Evolutionary conservation across 75 land plant genomes (phyloP).

Genomic region (Isoetes taiwanensis): DNA sequence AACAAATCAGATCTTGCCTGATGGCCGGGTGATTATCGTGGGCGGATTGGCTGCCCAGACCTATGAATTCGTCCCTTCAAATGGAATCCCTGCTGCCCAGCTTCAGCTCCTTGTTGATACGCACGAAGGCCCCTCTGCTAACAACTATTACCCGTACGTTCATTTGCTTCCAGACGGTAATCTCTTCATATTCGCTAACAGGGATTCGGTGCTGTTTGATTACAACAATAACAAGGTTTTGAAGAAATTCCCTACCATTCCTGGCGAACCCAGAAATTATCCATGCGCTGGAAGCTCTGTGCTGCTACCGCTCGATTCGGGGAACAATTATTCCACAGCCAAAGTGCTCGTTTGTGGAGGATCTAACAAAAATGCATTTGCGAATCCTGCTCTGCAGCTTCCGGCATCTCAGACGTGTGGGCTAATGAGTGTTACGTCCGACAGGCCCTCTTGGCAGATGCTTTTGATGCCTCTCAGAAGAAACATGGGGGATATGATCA

Average conservation of each 20-base stretch:
- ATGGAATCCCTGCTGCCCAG: background rate
- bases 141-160: background rate
- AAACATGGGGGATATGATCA: constrained; percentile 21
- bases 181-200: constrained; percentile 16
- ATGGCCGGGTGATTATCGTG: background rate
- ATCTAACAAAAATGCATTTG: constrained; percentile 7
- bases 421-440: constrained; percentile 10
- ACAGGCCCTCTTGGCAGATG: constrained; percentile 11
- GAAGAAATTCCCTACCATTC: constrained; percentile 12
- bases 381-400: background rate
- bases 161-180: constrained; percentile 14
- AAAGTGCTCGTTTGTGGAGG: constrained; percentile 25
- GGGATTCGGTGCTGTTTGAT: constrained; percentile 16
- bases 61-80: background rate
- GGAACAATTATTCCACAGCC: background rate
- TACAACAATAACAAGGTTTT: constrained; percentile 4
- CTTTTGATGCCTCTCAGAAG: constrained; percentile 15
- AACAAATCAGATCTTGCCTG: background rate
- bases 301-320: constrained; percentile 13
- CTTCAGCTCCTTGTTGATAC: background rate
- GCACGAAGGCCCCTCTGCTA: background rate
- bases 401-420: constrained; percentile 21
- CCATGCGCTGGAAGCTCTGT: constrained; percentile 15
- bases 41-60: background rate
- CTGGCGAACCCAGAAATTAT: constrained; percentile 17